Conservation (phyloP, 2,329 filamentous ascomycete genomes). For the Penicillium olsonii region DNA sequence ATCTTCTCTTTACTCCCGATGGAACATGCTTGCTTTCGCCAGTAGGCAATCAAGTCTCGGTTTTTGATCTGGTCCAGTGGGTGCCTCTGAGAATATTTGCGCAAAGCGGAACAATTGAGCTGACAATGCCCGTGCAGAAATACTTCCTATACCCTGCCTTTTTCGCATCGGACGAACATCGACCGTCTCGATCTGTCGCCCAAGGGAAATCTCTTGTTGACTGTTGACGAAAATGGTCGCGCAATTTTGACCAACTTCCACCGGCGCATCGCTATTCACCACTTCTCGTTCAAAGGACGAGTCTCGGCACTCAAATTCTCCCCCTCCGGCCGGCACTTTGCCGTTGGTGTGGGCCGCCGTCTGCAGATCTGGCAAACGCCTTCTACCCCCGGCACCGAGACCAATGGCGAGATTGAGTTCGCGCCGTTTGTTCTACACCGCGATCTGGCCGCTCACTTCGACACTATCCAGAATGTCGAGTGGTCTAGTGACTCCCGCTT, state of each 20-base stretch:
- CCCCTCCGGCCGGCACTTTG: constrained; percentile 87
- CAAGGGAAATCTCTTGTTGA: constrained; percentile 85
- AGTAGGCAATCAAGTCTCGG: constrained; percentile 91
- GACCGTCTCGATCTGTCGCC: constrained; percentile 83
- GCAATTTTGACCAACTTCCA: constrained; percentile 90
- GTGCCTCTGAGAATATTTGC: constrained; percentile 5
- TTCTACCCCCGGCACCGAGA: constrained; percentile 77
- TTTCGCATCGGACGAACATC: constrained; percentile 94
- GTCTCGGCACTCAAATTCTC: constrained; percentile 87
- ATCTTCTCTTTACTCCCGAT: constrained; percentile 93
- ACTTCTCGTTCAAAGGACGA: constrained; percentile 89
- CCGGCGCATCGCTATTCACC: constrained; percentile 82
- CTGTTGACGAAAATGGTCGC: constrained; percentile 90
- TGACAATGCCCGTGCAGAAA: constrained; percentile 30
- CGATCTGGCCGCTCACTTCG: constrained; percentile 84
- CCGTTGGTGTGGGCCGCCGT: constrained; percentile 79
- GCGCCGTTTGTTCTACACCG: constrained; percentile 90
- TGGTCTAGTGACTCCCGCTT: constrained; percentile 98
- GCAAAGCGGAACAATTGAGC: neutral
- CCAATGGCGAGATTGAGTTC: constrained; percentile 84
- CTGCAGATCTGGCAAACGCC: constrained; percentile 97
- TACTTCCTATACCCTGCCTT: constrained; percentile 57
- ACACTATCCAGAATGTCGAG: constrained; percentile 79
- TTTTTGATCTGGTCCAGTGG: constrained; percentile 95
- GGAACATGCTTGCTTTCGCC: constrained; percentile 94